Evolutionary conservation across 805 yeast genomes (phyloP), one percentile per base, ranked within the genome.

Genomic region (Kregervanrija fluxuum): DNA sequence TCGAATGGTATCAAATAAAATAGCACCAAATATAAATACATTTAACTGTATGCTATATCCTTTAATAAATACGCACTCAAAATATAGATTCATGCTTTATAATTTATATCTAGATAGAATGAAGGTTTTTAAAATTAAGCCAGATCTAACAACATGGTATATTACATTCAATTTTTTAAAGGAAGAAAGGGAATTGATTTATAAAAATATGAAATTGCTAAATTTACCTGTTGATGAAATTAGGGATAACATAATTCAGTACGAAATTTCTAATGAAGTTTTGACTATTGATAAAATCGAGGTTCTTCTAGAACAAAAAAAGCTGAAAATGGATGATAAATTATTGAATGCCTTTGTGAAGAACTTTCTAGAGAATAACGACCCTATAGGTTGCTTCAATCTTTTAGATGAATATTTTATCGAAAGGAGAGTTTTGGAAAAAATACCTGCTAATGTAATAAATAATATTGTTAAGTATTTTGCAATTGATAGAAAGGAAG

Each of bases 131-230:
- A 16, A 38, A 4, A 28, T 51, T n/a, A 33, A n/a, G 4, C 61
- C 59, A 1, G 46, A 54, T 33, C 31, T 48, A 12, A 53, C 54
- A 9, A 53, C 61, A 9, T 55, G 59, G 50, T 56, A 49, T 43
- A 53, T 55, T 10, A 39, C 55, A 12, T 48, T 53, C 28, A 36
- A 40, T 4, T 40, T 45, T 35, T 40, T 50, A 2, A 37, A 41
- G 3, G 12, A 14, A 2, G 46, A 46, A 9, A 51, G 48, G 38
- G 40, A 41, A 13, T 16, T 40, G 2, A 33, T 56, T 4, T 49
- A 37, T 31, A 48, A 53, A 1, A 16, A 43, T 16, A 38, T 54
- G 48, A 15, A 31, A 30, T 35, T 46, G 14, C 13, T 37, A 17
- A 38, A 44, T 2, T 33, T 44, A 17, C 46, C 53, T 0, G 4